phyloP scores from a whole-genome alignment of 2,329 filamentous ascomycete genomes.

The Raffaelea albimanens region DNA sequence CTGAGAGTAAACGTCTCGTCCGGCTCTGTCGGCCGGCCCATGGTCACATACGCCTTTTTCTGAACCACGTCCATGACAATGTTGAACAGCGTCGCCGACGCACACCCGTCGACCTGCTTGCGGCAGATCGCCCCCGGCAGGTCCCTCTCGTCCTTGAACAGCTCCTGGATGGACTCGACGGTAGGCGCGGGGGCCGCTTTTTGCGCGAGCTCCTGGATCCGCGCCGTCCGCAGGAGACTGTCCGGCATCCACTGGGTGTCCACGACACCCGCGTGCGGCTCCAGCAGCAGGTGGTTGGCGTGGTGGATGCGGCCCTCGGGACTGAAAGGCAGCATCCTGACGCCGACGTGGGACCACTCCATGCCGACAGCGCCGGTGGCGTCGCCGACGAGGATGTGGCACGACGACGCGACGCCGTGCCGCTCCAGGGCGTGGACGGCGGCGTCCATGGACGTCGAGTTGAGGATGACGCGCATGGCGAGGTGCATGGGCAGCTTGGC shows the following conservation, averaged over 20 bases:
- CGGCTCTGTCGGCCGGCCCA: background rate
- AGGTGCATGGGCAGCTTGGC: slow-evolving; percentile 51
- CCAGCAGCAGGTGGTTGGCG: slow-evolving; percentile 3
- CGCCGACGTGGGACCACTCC: slow-evolving; percentile 1
- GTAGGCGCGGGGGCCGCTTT: background rate
- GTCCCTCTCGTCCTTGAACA: background rate
- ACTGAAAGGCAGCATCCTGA: background rate
- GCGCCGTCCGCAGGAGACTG: background rate
- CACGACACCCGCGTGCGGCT: background rate
- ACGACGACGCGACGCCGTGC: slow-evolving; percentile 1
- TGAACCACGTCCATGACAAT: slow-evolving; percentile 5
- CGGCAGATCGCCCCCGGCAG: slow-evolving; percentile 1
- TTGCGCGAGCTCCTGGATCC: slow-evolving; percentile 1
- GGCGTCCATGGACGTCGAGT: slow-evolving; percentile 21
- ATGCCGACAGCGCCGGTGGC: background rate
- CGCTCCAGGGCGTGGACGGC: background rate
- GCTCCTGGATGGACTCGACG: background rate
- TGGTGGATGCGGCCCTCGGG: slow-evolving; percentile 2
- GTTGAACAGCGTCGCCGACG: slow-evolving; percentile 4
- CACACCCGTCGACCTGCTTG: background rate
- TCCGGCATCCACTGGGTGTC: slow-evolving; percentile 4
- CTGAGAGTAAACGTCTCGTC: background rate
- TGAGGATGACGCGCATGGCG: slow-evolving; percentile 44
- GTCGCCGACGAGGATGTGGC: slow-evolving; percentile 4
- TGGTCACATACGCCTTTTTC: background rate